phyloP scores from a whole-genome alignment of 305 asterid species.

The Fraxinus baroniana region DNA sequence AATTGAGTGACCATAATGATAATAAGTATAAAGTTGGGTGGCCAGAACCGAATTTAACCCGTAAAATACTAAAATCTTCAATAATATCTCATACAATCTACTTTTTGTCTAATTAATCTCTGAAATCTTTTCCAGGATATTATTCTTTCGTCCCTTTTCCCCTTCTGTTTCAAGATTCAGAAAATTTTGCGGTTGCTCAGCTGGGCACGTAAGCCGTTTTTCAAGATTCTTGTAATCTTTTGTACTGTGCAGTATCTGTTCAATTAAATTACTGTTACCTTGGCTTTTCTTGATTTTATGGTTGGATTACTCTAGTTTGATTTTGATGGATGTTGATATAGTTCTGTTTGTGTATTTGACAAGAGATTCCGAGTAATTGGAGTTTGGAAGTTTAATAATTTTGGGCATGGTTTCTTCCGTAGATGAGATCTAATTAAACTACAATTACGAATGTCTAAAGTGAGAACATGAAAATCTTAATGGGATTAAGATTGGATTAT shows the following conservation, averaged over 20 bases:
- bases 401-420: not conserved
- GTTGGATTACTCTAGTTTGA: not conserved
- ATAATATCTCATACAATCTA: not conserved
- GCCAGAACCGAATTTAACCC: not conserved
- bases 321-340: not conserved
- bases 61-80: not conserved
- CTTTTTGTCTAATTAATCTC: not conserved
- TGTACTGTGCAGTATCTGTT: not conserved
- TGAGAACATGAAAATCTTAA: not conserved
- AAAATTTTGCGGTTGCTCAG: not conserved
- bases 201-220: not conserved
- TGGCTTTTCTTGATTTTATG: not conserved
- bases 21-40: not conserved
- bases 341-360: not conserved
- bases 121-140: not conserved
- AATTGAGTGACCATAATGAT: not conserved
- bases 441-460: not conserved
- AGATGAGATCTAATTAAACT: not conserved
- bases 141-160: not conserved
- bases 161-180: not conserved
- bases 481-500: not conserved
- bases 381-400: not conserved
- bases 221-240: not conserved
- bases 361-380: not conserved
- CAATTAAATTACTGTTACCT: not conserved